Evolutionary conservation across 192 early-diverging fungal species (phyloP), one percentile per base, ranked within the genome.

Genomic region (Funneliformis mosseae): DNA sequence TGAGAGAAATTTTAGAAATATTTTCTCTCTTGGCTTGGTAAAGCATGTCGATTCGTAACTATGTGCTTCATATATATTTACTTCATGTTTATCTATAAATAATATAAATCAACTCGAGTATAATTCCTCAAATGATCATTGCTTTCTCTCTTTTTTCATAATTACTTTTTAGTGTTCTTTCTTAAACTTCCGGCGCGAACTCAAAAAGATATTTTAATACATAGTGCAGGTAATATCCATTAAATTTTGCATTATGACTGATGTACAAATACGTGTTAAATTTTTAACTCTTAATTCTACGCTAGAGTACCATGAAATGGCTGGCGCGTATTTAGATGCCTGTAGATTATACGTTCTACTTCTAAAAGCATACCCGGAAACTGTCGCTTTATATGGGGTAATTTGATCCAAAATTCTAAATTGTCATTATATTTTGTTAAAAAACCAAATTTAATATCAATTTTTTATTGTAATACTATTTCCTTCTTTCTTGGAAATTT

Each of bases 311-410:
- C 46, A 77, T 60, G 76, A 77, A 63, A 50, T 28, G 11, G n/a
- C 18, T 14, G 25, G 25, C 7, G 39, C 23, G 10, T 66, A 42
- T 16, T 62, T 77, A 64, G 76, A 77, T 8, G 76, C 76, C 8
- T 77, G 76, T 64, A 38, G 39, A 25, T 38, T 77, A 64, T 77
- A 50, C 11, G 62, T 25, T 23, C n/a, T 77, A 23, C 23, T 77
- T 55, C 42, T 77, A 25, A 77, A 64, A 28, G 61, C 62, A 27
- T 43, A 77, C 16, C 76, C 55, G 27, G 76, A 77, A 18, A 64
- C 76, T 28, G 61, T 25, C 9, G 41, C 46, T 43, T 77, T 43
- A 27, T 46, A 43, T 23, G 76, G 76, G 61, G 76, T 77, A 77
- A 41, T 61, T 77, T 18, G 23, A 38, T 42, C 38, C 23, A 63